A percentile compares a stretch with the other conserved stretches of the same genome.
Evolutionary conservation across 1,284 basidiomycete genomes (phyloP).

Genomic region (Tausonia pullulans): DNA sequence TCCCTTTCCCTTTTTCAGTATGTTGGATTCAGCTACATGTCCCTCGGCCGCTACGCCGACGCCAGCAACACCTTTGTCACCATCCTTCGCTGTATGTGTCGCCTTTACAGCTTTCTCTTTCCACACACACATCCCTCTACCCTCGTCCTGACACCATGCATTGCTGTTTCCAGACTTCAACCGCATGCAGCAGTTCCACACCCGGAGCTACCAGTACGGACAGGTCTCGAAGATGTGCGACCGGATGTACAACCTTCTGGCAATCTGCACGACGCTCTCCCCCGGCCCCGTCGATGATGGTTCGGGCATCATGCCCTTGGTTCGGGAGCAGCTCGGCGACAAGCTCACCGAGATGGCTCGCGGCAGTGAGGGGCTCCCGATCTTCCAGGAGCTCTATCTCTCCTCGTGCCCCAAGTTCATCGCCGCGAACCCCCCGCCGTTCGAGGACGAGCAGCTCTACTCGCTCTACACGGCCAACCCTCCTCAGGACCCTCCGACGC

Average conservation of each 20-base stretch:
- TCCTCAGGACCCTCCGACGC: conserved; percentile 61
- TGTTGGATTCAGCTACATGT: conserved; percentile 92
- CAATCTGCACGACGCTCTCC: conserved; percentile 83
- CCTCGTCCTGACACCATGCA: no score
- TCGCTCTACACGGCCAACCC: conserved; percentile 44
- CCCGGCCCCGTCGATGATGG: conserved; percentile 87
- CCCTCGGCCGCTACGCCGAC: conserved; percentile 86
- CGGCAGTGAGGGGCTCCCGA: conserved; percentile 57
- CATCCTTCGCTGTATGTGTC: conserved; percentile 56
- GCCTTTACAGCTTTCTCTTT: conserved; percentile 29
- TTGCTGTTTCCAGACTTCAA: conserved; percentile 41
- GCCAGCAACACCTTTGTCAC: conserved; percentile 87
- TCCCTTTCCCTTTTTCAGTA: conserved; percentile 35
- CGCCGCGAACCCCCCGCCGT: conserved; percentile 82
- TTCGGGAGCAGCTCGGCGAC: conserved; percentile 87
- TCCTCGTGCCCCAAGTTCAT: conserved; percentile 97
- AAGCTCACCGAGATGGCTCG: conserved; percentile 76
- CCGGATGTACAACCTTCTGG: conserved; percentile 92
- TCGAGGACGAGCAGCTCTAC: conserved; percentile 66
- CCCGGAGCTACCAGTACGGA: conserved; percentile 89
- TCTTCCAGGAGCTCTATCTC: conserved; percentile 88
- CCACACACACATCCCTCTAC: no score
- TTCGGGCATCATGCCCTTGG: conserved; percentile 64
- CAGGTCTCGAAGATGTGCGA: conserved; percentile 96
- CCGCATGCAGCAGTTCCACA: conserved; percentile 89